Base-by-base conservation (phyloP, 2,329 filamentous ascomycete species). In the Hymenoscyphus linearis region DNA sequence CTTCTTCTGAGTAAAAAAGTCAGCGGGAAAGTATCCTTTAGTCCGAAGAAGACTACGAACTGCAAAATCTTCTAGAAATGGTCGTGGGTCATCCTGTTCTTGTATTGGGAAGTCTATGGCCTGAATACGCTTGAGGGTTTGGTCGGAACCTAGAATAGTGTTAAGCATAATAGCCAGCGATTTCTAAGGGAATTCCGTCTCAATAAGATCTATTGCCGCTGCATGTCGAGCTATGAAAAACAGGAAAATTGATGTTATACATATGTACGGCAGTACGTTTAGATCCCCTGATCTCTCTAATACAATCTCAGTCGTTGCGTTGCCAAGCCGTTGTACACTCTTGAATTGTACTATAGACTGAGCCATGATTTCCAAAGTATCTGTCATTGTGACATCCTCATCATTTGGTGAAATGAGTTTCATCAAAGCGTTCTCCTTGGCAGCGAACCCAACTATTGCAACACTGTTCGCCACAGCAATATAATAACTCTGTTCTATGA, bases 401-500 rank as follows among this genome's bases (percentile, higher is more conserved):
- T 62, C 58, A 2, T 62, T 55, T 25, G 55, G 37, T 10, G 61
- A 34, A 3, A 70, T 67, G 7, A 62, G 57, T 55, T 64, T 65
- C 66, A 72, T 72, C 0, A 71, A 37, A 3, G 62, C 9, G 60
- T 69, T 73, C 0, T 70, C 70, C 34, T 69, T 66, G n/a, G n/a
- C n/a, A n/a, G n/a, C n/a, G n/a, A n/a, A n/a, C n/a, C n/a, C n/a
- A n/a, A n/a, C n/a, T n/a, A 0, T 65, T 0, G 70, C 68, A 37
- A 73, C 67, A 25, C 60, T 62, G 52, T 74, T 74, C 4, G 82
- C 76, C 2, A 88, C 79, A 0, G 79, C 83, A 31, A 88, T 81
- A 53, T 83, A 79, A 18, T 84, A 82, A 0, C 78, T 79, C 65
- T 80, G 77, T 44, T 80, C 77, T 67, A 78, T 78, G 50, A 70